Base-by-base conservation (phyloP, 148 eudicot species). In the Camellia lanceoleosa region DNA sequence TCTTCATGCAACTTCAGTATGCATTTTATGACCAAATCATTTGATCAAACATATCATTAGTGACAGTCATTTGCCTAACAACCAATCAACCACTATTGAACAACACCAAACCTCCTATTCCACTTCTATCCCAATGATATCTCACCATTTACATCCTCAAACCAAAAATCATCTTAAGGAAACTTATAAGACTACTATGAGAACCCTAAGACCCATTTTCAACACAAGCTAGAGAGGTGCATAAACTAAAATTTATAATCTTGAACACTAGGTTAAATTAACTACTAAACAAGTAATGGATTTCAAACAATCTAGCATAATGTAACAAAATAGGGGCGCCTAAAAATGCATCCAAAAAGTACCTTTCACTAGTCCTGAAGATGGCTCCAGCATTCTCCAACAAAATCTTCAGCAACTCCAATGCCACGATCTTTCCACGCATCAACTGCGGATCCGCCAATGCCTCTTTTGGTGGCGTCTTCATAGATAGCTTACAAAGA, bases 341-440 rank as follows among this genome's bases (percentile, higher is more conserved):
- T 47, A 4, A 47, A 47, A 5, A 47, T 47, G 61, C 11, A 56
- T 13, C 61, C 12, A 1, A 65, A 44, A 74, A 44, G 52, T 87
- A 96, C 99, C 99, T 93, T 78, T 96, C 99, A 83, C 97, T 96
- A 15, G 99, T 96, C 89, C 99, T 90, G 85, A 96, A 96, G 41
- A 96, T 78, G 6, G 97, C 93, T 5, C 99, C 99, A n/a, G 99
- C 99, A 87, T 96, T 96, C 86, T 96, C 99, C 92, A 96, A 81
- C 92, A 96, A 92, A 84, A 96, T 96, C 85, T 96, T 96, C 52
- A 96, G 98, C 95, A 96, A 84, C 87, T 96, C 99, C 87, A 96
- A 81, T 0, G 99, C 99, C 71, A 96, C 94, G 71, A 96, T 92
- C 89, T 96, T 96, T 51, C 98, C 99, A 77, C 89, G 86, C 98